Percentiles rank a stretch among this genome's conserved stretches.
phyloP scores from a whole-genome alignment of 441 rosid species.

The Syzygium syzygioides region DNA sequence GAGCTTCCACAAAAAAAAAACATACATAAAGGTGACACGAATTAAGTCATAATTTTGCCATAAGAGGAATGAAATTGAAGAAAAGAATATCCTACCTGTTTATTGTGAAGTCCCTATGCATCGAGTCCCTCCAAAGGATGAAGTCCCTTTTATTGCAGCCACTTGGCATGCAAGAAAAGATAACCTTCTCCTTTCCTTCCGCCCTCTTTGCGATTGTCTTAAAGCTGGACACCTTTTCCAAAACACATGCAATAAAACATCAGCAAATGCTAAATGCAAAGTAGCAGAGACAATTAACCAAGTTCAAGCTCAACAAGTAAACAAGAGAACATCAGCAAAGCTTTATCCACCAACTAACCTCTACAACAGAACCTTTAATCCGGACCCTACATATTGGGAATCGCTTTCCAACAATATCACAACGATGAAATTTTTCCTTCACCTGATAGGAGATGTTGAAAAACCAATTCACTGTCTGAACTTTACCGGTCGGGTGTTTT shows the following conservation, averaged over 20 bases:
- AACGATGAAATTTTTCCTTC: slow-evolving; percentile 36
- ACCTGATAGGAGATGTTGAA: slow-evolving; percentile 34
- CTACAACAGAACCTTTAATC: slow-evolving; percentile 48
- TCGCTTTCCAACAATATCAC: slow-evolving; percentile 56
- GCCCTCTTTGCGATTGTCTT: slow-evolving; percentile 41
- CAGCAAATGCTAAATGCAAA: not conserved
- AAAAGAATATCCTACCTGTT: slow-evolving; percentile 47
- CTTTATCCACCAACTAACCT: slow-evolving; percentile 41
- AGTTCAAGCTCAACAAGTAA: slow-evolving; percentile 5
- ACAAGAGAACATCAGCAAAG: not conserved
- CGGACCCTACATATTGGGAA: slow-evolving; percentile 85
- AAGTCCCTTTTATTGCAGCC: slow-evolving; percentile 46
- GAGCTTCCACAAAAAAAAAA: not conserved
- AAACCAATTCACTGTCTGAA: slow-evolving; percentile 5
- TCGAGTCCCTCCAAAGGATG: slow-evolving; percentile 71
- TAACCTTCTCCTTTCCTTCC: slow-evolving; percentile 28
- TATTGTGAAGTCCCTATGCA: slow-evolving; percentile 81
- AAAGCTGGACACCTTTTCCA: slow-evolving; percentile 84
- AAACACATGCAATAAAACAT: slow-evolving; percentile 2
- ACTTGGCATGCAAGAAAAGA: slow-evolving; percentile 25
- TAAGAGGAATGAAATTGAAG: slow-evolving; percentile 7
- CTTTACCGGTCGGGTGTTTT: not conserved
- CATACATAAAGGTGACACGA: not conserved
- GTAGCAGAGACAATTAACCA: not conserved
- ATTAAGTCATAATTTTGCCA: not conserved